Evolutionary conservation across 2,329 filamentous ascomycete species (phyloP).

Genomic region (Plectosphaerella cucumerina): DNA sequence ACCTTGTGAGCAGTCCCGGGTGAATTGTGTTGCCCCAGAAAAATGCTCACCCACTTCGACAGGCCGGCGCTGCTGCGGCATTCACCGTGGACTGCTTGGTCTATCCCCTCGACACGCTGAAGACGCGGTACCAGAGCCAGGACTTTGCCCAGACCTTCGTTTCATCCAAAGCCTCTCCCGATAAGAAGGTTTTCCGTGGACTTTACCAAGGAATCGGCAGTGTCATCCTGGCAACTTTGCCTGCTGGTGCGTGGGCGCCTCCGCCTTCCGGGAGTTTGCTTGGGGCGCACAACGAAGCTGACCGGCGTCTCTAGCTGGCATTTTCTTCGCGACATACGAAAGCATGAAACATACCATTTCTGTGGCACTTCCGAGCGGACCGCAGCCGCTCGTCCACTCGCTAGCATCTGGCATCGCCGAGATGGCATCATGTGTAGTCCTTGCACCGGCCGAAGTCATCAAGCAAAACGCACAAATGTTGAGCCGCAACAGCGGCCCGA

Average conservation of each 20-base stretch:
- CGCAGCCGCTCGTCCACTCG: slow-evolving; percentile 67
- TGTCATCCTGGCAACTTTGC: slow-evolving; percentile 80
- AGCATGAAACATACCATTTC: slow-evolving; percentile 62
- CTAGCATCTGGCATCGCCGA: slow-evolving; percentile 73
- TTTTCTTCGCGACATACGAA: slow-evolving; percentile 91
- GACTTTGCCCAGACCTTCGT: slow-evolving; percentile 67
- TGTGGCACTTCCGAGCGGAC: slow-evolving; percentile 44
- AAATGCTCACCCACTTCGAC: background rate
- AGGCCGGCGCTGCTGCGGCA: slow-evolving; percentile 83
- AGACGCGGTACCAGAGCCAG: slow-evolving; percentile 78
- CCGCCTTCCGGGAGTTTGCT: no score
- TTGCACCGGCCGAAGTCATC: slow-evolving; percentile 85
- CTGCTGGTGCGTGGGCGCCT: slow-evolving; percentile 67
- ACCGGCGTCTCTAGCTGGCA: slow-evolving; percentile 51
- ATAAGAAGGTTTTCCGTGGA: slow-evolving; percentile 60
- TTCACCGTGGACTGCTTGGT: slow-evolving; percentile 82
- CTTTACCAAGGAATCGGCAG: slow-evolving; percentile 86
- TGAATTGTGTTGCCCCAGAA: background rate
- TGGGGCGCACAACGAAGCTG: background rate
- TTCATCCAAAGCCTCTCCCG: slow-evolving; percentile 50
- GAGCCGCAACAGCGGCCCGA: slow-evolving; percentile 16
- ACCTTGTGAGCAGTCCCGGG: slow-evolving; percentile 6
- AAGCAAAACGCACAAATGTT: slow-evolving; percentile 95
- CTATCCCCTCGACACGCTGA: slow-evolving; percentile 85
- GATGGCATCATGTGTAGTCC: slow-evolving; percentile 77